Conservation (phyloP, 2,329 filamentous ascomycete genomes). For the Colletotrichum godetiae region DNA sequence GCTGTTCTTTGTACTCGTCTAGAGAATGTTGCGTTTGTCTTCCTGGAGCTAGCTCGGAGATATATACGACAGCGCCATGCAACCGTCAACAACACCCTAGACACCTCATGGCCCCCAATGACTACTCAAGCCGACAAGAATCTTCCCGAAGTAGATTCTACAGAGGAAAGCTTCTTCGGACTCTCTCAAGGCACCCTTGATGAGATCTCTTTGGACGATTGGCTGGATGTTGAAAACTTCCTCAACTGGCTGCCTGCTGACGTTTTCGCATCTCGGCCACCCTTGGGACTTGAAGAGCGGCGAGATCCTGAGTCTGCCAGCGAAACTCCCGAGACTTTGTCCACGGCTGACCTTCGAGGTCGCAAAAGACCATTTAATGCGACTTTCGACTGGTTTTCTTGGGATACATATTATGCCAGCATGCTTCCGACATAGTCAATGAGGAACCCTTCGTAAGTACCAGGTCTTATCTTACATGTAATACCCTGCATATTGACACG, state of each 20-base stretch:
- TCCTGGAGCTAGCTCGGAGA: neutral
- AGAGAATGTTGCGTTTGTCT: constrained; percentile 3
- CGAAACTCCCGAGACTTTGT: no score
- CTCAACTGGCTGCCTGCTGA: constrained; percentile 14
- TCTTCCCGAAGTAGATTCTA: no score
- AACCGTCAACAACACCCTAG: neutral
- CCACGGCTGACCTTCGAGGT: neutral
- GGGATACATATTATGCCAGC: constrained; percentile 7
- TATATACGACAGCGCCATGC: neutral
- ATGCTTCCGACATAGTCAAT: no score
- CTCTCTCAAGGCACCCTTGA: neutral
- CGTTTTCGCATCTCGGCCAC: neutral
- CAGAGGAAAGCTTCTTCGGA: neutral
- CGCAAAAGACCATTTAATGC: constrained; percentile 13
- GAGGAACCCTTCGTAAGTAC: no score
- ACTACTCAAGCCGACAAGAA: neutral
- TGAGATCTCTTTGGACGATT: neutral
- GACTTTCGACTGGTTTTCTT: constrained; percentile 23
- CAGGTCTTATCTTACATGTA: no score
- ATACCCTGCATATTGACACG: no score
- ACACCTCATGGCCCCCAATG: neutral
- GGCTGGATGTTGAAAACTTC: neutral
- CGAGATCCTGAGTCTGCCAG: neutral
- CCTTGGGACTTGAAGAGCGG: neutral
- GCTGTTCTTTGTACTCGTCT: neutral